Conservation (phyloP, 805 yeast genomes). For the Sporopachydermia lactativora region DNA sequence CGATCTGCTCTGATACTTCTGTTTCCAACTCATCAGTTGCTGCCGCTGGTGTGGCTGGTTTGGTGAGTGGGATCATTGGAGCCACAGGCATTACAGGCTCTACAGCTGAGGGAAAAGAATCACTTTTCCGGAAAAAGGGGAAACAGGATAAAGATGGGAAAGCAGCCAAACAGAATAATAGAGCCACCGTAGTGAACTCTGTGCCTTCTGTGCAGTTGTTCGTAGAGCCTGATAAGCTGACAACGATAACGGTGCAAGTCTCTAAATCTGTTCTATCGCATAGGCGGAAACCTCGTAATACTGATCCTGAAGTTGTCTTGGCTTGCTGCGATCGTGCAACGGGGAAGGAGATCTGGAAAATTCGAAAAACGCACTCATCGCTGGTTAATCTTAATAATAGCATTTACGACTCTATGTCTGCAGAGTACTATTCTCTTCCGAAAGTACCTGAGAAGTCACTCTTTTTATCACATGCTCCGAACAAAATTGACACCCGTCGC, state of each 20-base stretch:
- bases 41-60: neutral
- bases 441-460: constrained; percentile 46
- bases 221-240: constrained; percentile 15
- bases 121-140: neutral
- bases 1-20: neutral
- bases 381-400: constrained; percentile 47
- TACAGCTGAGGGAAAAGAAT: no score
- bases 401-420: constrained; percentile 34
- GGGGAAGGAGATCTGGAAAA: constrained; percentile 59
- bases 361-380: constrained; percentile 48
- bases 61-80: no score
- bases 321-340: constrained; percentile 48
- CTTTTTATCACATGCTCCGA: constrained; percentile 48
- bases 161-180: no score
- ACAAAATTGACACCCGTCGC: constrained; percentile 48
- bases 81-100: no score
- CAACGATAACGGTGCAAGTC: constrained; percentile 13
- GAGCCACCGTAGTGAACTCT: no score
- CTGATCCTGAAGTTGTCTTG: constrained; percentile 48
- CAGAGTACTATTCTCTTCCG: constrained; percentile 36
- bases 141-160: neutral
- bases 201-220: constrained; percentile 6
- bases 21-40: neutral
- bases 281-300: constrained; percentile 21
- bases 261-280: constrained; percentile 13